These are phyloP conservation scores for Puccinia polysora DNA, from an alignment of 1,284 basidiomycete genomes.

Conservation along the genomic window DNA sequence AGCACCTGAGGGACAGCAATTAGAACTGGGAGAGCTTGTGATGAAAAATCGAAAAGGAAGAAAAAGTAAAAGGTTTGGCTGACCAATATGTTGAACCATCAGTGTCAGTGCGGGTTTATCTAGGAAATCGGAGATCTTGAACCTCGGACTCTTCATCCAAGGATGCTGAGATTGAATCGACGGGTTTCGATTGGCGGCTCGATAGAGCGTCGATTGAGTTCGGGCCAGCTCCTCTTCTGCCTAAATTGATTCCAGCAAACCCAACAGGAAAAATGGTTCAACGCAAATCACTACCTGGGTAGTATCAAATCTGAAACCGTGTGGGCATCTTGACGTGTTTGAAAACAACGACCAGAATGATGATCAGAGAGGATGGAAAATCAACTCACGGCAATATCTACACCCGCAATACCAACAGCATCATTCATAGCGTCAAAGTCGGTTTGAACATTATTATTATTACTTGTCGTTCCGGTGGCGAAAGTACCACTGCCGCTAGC, in stretches of 20 bases:
- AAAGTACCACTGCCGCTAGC: conserved; percentile 23
- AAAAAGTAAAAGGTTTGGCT: neutral
- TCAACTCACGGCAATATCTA: conserved; percentile 68
- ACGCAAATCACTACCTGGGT: neutral
- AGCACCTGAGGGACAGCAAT: neutral
- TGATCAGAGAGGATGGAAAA: too few species aligned
- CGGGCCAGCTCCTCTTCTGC: conserved; percentile 49
- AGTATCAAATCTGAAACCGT: too few species aligned
- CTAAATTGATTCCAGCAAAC: conserved; percentile 34
- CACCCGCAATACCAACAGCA: conserved; percentile 72
- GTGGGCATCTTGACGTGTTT: too few species aligned
- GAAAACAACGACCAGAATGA: neutral
- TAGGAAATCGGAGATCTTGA: conserved; percentile 28
- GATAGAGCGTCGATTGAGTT: conserved; percentile 18
- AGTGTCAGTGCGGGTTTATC: conserved; percentile 22
- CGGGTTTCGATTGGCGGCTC: neutral
- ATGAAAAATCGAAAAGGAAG: neutral
- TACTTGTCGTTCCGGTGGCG: neutral
- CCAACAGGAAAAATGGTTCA: neutral
- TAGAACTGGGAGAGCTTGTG: neutral
- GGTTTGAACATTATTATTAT: conserved; percentile 39
- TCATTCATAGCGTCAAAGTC: conserved; percentile 62
- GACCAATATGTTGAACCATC: conserved; percentile 40
- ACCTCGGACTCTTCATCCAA: neutral
- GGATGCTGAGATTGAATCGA: neutral